Base-by-base conservation (phyloP, 2,329 filamentous ascomycete species). In the Domatiomyces globalis region DNA sequence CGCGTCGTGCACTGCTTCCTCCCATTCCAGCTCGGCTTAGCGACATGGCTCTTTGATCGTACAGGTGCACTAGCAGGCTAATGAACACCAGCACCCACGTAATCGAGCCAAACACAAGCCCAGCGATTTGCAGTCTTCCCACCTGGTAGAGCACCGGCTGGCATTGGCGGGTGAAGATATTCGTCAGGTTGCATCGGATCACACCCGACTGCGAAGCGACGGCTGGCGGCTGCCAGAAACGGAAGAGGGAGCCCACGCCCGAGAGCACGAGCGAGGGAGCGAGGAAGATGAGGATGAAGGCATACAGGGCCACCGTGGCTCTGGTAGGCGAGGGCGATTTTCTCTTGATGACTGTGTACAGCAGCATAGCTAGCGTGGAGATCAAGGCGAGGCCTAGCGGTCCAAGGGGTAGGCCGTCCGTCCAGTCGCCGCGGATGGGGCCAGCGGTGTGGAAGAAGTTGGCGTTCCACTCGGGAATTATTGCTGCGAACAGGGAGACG, bases 71-170 rank as follows among this genome's bases (percentile, higher is more conserved):
- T 12, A 58, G 50, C 15, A 58, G 20, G 43, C 56, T 48, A 20
- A 45, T 36, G 22, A 60, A 56, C 25, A 58, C 54, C 4, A 54
- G 19, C 17, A 53, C 25, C 63, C 63, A 64, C 42, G 63, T 58
- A 15, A 61, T 39, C 42, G 56, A 51, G 33, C 55, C 59, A 54
- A 63, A 63, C 15, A 60, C 49, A 19, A 65, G 57, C 2, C 56
- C 63, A 4, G 56, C 62, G 33, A 66, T 57, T 48, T 66, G 62
- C 49, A 66, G 48, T 43, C 48, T 56, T 10, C 63, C 63, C 18
- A 65, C 56, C 15, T 48, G 42, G 46, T 66, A 66, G 46, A 66
- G 48, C 2, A 58, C 59, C 6, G 63, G 62, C 50, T 61, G 59
- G 49, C 64, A 66, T 43, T 61, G 57, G 19, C 53, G 57, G 9